These are phyloP conservation scores for Fusarium albidum DNA, from an alignment of 2,329 filamentous ascomycete genomes.

Conservation along the genomic window DNA sequence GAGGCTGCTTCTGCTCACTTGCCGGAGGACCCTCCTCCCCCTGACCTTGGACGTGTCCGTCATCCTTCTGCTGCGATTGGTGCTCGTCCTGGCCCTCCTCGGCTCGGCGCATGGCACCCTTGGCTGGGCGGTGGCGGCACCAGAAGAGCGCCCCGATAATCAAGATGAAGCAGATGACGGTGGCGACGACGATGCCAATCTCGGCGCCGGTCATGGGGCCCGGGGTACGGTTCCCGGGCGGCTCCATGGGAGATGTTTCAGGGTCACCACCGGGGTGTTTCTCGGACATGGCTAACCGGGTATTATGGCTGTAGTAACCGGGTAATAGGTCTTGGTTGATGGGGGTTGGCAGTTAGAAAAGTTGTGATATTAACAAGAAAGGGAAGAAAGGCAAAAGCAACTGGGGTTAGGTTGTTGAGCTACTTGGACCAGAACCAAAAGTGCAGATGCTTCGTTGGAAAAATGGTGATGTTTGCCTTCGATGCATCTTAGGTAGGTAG, in stretches of 20 bases:
- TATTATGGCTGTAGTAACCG: too few species aligned
- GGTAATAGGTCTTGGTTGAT: background rate
- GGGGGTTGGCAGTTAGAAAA: background rate
- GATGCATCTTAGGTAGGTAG: background rate
- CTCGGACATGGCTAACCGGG: background rate
- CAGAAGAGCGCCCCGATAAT: slow-evolving; percentile 36
- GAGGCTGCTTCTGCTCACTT: background rate
- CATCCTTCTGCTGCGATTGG: background rate
- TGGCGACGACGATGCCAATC: slow-evolving; percentile 40
- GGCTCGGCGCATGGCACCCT: slow-evolving; percentile 6
- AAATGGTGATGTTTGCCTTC: background rate
- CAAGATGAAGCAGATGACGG: slow-evolving; percentile 33
- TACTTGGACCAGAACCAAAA: background rate
- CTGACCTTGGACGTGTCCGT: background rate
- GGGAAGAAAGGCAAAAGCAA: background rate
- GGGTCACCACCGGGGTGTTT: background rate
- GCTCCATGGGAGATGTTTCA: background rate
- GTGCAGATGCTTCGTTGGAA: background rate
- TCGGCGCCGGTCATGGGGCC: slow-evolving; percentile 37
- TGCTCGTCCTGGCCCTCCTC: slow-evolving; percentile 14
- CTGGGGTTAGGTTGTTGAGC: background rate
- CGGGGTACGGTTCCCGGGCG: background rate
- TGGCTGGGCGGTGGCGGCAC: slow-evolving; percentile 25
- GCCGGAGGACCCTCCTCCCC: background rate
- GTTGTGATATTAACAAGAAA: too few species aligned